A percentile compares a stretch with the other conserved stretches of the same genome.
Evolutionary conservation across 257 asterid genomes (phyloP).

Genomic region (Primulina eburnea): DNA sequence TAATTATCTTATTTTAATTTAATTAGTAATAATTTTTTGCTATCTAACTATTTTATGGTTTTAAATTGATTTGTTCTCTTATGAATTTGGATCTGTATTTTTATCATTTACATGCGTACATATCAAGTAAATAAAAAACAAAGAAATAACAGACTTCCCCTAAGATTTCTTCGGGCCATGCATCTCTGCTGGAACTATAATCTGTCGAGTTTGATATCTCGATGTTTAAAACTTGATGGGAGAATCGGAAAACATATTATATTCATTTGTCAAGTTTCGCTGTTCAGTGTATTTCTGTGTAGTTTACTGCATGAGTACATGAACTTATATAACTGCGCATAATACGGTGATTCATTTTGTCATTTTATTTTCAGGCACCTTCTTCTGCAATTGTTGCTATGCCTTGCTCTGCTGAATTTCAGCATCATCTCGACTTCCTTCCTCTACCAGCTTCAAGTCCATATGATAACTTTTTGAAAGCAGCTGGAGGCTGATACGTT

Average conservation of each 20-base stretch:
- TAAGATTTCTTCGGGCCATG: not conserved
- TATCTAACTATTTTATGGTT: not conserved
- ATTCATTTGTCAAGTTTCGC: not conserved
- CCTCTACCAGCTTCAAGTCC: conserved; percentile 67
- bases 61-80: not conserved
- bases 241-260: too few relatives aligned
- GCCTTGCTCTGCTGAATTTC: conserved; percentile 41
- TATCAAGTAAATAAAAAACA: too few relatives aligned
- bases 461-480: conserved; percentile 76
- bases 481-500: conserved; percentile 54
- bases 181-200: too few relatives aligned
- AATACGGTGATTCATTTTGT: not conserved
- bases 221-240: not conserved
- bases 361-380: conserved; percentile 30
- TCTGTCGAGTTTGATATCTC: too few relatives aligned
- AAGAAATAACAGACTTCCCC: not conserved
- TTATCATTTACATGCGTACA: not conserved
- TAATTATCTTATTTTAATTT: conserved; percentile 6
- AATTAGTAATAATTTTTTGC: not conserved
- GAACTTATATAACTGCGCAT: conserved; percentile 6
- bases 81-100: not conserved
- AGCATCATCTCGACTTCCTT: conserved; percentile 35
- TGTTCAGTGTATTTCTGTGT: not conserved
- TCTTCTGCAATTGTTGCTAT: conserved; percentile 24
- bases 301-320: not conserved